Percentiles rank a stretch among this genome's conserved stretches.
Evolutionary conservation across 116 monocot genomes (phyloP).

Genomic region (Cymodocea nodosa): DNA sequence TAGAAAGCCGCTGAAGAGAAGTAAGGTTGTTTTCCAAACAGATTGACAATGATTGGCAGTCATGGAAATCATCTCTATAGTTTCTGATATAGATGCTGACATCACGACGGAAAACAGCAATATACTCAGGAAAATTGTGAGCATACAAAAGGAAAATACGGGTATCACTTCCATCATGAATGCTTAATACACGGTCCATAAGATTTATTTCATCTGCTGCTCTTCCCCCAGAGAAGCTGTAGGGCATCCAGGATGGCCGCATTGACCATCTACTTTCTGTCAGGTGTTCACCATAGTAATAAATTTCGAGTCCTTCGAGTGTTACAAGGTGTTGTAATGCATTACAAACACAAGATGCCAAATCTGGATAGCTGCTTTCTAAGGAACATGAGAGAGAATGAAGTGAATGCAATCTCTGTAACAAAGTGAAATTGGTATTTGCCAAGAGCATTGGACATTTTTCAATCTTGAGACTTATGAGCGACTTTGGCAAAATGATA

Average conservation of each 20-base stretch:
- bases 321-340: background rate
- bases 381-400: background rate
- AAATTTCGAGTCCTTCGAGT: conserved; percentile 1
- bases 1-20: background rate
- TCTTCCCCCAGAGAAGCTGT: conserved; percentile 2
- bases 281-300: background rate
- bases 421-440: background rate
- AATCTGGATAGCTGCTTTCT: background rate
- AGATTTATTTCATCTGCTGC: background rate
- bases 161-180: conserved; percentile 1
- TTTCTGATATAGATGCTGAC: conserved; percentile 3
- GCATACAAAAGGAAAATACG: conserved; percentile 4
- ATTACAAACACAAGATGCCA: background rate
- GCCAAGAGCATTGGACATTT: conserved; percentile 3
- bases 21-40: conserved; percentile 1
- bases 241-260: conserved; percentile 5
- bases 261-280: background rate
- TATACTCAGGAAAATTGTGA: conserved; percentile 1
- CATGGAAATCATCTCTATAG: background rate
- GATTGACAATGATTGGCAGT: background rate
- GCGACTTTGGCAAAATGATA: background rate
- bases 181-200: background rate
- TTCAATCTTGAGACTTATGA: conserved; percentile 5
- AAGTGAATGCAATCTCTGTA: background rate
- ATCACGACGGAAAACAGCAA: background rate